Percentiles rank a stretch among this genome's conserved stretches.
Conservation (phyloP, 345 rosid species). For the Corchorus olitorius region DNA sequence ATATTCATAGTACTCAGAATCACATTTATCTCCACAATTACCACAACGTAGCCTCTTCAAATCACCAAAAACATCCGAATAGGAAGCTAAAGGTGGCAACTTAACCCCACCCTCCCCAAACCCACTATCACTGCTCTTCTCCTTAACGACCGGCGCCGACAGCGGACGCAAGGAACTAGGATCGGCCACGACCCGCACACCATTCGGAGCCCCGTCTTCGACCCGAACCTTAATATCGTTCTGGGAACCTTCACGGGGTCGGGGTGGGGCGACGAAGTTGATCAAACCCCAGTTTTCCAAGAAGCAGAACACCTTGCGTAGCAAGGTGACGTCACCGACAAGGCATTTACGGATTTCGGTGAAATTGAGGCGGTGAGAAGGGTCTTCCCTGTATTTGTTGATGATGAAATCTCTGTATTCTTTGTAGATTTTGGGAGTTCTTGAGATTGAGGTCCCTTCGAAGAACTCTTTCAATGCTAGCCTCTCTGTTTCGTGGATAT, state of each 20-base stretch:
- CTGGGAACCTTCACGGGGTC: constrained; percentile 25
- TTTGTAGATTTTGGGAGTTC: constrained; percentile 90
- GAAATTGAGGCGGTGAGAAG: constrained; percentile 69
- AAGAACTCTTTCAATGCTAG: constrained; percentile 72
- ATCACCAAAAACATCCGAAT: constrained; percentile 64
- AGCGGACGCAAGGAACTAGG: constrained; percentile 72
- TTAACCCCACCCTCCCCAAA: constrained; percentile 36
- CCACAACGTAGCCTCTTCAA: constrained; percentile 48
- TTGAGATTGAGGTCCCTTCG: constrained; percentile 76
- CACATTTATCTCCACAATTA: constrained; percentile 53
- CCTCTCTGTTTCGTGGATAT: constrained; percentile 87
- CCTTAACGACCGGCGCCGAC: constrained; percentile 35
- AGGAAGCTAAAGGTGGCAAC: constrained; percentile 73
- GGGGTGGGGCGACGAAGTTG: constrained; percentile 48
- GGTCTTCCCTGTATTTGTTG: constrained; percentile 82
- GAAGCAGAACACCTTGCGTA: constrained; percentile 70
- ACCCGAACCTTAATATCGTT: constrained; percentile 39
- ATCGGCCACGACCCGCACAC: constrained; percentile 70
- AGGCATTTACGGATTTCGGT: constrained; percentile 76
- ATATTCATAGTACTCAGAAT: constrained; percentile 53
- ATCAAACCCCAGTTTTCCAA: constrained; percentile 78
- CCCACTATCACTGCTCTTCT: constrained; percentile 14
- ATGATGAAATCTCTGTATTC: constrained; percentile 92
- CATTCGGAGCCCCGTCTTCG: constrained; percentile 72
- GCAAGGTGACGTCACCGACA: constrained; percentile 82